Conservation (phyloP, 2,329 filamentous ascomycete species). For the Sodiomyces alkalinus region DNA sequence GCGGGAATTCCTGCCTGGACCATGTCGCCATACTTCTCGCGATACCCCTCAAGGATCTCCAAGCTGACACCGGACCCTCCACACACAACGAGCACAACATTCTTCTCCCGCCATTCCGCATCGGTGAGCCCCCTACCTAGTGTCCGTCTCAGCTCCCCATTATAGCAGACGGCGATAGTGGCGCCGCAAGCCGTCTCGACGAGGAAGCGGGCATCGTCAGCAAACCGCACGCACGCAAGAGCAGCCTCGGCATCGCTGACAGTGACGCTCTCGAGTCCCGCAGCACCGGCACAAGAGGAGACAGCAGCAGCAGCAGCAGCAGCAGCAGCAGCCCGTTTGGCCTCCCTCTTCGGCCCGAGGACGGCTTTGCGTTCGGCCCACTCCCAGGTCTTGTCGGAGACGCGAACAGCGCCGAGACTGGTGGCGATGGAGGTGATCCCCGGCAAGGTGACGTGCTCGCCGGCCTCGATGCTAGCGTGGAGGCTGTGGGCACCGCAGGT, state of each 20-base stretch:
- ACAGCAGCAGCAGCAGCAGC: background rate
- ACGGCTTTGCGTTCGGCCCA: constrained; percentile 30
- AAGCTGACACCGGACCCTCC: constrained; percentile 57
- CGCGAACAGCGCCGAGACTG: constrained; percentile 57
- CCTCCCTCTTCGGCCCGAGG: constrained; percentile 5
- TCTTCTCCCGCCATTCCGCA: constrained; percentile 47
- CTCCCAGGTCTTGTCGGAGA: constrained; percentile 52
- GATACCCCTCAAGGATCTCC: constrained; percentile 44
- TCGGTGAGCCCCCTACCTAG: constrained; percentile 37
- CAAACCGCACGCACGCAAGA: constrained; percentile 58
- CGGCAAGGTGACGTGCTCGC: constrained; percentile 45
- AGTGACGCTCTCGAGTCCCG: constrained; percentile 39
- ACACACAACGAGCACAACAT: constrained; percentile 74
- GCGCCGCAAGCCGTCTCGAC: constrained; percentile 82
- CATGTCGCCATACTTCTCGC: constrained; percentile 23
- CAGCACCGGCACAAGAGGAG: background rate
- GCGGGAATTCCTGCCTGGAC: no score
- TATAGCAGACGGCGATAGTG: constrained; percentile 54
- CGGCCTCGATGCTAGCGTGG: constrained; percentile 40
- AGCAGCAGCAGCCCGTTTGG: constrained; percentile 4
- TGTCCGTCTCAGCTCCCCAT: constrained; percentile 42
- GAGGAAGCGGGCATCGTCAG: constrained; percentile 66
- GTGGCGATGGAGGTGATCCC: constrained; percentile 64
- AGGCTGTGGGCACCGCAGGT: constrained; percentile 61
- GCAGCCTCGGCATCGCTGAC: constrained; percentile 67